These are phyloP conservation scores for Saccharomycodes ludwigii DNA, from an alignment of 805 yeast species.

Conservation along the genomic window DNA sequence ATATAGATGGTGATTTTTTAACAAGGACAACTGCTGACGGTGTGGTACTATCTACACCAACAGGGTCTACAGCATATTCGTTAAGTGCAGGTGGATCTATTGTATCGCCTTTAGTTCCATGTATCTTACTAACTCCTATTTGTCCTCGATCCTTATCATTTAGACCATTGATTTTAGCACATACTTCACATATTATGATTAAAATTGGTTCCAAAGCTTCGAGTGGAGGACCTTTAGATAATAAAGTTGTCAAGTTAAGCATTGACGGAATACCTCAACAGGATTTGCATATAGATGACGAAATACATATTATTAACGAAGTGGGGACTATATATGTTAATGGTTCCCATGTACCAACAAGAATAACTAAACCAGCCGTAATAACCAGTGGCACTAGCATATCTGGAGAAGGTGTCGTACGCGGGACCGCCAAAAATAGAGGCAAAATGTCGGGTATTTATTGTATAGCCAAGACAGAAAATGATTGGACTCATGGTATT, in stretches of 20 bases:
- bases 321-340: constrained; percentile 47
- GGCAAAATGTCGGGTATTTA: constrained; percentile 50
- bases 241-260: constrained; percentile 42
- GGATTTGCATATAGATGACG: constrained; percentile 62
- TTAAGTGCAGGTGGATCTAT: constrained; percentile 86
- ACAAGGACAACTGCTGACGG: constrained; percentile 94
- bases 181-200: constrained; percentile 59
- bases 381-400: not conserved
- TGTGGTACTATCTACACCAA: constrained; percentile 73
- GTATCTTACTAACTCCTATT: constrained; percentile 75
- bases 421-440: constrained; percentile 15
- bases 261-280: constrained; percentile 79
- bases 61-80: constrained; percentile 92
- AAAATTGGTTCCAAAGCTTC: constrained; percentile 39
- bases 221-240: constrained; percentile 22
- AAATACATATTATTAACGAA: constrained; percentile 59
- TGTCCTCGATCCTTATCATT: constrained; percentile 89
- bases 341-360: constrained; percentile 34
- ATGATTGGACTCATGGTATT: constrained; percentile 87
- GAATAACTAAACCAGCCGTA: constrained; percentile 10
- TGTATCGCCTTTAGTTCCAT: constrained; percentile 78
- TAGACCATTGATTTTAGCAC: constrained; percentile 75
- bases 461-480: constrained; percentile 73
- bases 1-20: constrained; percentile 68
- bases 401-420: constrained; percentile 4